Evolutionary conservation across 2,329 filamentous ascomycete genomes (phyloP).

Genomic region (Plenodomus biglobosus): DNA sequence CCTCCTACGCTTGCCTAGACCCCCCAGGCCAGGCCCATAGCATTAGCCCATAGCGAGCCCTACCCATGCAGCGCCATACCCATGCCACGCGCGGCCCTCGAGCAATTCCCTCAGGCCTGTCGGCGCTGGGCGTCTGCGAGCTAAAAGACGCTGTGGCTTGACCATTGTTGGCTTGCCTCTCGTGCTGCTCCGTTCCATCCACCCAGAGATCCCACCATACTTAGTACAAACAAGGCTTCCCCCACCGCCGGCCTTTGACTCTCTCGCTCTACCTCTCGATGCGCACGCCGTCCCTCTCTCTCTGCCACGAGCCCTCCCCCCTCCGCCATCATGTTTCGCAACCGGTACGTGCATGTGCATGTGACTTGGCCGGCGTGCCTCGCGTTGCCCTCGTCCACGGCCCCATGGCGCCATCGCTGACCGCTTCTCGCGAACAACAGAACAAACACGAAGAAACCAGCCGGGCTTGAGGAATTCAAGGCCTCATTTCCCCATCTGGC

Average conservation of each 20-base stretch:
- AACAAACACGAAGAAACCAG: constrained; percentile 81
- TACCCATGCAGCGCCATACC: constrained; percentile 13
- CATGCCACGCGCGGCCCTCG: constrained; percentile 31
- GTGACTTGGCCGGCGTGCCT: constrained; percentile 32
- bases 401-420: too few relatives aligned
- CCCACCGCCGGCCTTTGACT: constrained; percentile 17
- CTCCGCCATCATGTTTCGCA: constrained; percentile 49
- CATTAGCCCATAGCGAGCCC: not conserved
- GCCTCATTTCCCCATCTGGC: constrained; percentile 75
- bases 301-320: constrained; percentile 33
- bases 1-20: constrained; percentile 28
- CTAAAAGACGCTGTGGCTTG: constrained; percentile 45
- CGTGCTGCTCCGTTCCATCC: constrained; percentile 42
- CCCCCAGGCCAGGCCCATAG: constrained; percentile 6
- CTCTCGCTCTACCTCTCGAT: constrained; percentile 27
- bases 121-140: too few relatives aligned
- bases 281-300: constrained; percentile 21
- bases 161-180: constrained; percentile 22
- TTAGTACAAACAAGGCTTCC: constrained; percentile 13
- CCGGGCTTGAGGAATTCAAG: constrained; percentile 80
- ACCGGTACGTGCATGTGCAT: constrained; percentile 44
- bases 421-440: constrained; percentile 44
- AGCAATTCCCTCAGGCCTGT: constrained; percentile 29
- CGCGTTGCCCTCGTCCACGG: constrained; percentile 14
- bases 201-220: constrained; percentile 17